These are phyloP conservation scores for Camellia oleifera DNA, from an alignment of 179 eudicot genomes.

Conservation along the genomic window DNA sequence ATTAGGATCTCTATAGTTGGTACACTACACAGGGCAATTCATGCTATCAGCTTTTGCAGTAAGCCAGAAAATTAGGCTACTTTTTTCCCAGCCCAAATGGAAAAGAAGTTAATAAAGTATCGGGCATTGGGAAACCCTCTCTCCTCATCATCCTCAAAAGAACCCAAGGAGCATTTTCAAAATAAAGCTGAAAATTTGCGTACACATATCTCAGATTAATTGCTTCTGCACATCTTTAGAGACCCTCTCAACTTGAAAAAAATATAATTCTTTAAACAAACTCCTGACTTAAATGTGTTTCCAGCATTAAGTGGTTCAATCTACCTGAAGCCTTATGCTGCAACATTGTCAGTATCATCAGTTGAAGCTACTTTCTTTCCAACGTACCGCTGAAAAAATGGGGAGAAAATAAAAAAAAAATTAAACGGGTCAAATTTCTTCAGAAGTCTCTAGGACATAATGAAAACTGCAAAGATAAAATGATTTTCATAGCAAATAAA, in stretches of 20 bases:
- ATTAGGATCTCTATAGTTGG: conserved; percentile 8
- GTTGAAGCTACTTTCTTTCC: conserved; percentile 34
- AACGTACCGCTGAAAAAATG: conserved; percentile 35
- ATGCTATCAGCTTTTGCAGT: conserved; percentile 1
- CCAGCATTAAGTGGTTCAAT: conserved; percentile 5
- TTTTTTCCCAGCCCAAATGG: neutral
- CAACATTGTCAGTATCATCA: conserved; percentile 23
- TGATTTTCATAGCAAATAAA: neutral
- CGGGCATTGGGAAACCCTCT: neutral
- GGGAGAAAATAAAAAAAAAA: neutral
- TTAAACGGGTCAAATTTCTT: neutral
- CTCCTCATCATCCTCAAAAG: conserved; percentile 15
- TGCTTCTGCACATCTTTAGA: conserved; percentile 11
- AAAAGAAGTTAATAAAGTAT: neutral
- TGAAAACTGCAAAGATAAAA: neutral
- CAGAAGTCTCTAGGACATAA: neutral
- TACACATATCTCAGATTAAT: neutral
- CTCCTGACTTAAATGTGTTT: conserved; percentile 12
- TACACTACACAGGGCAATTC: conserved; percentile 4
- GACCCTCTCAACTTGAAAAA: conserved; percentile 7
- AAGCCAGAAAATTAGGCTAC: neutral
- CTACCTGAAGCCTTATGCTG: conserved; percentile 21
- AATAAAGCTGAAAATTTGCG: conserved; percentile 6
- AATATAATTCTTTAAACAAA: neutral
- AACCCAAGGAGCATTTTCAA: conserved; percentile 8